Base-by-base conservation (phyloP, 192 early-diverging fungal species). In the Backusella psychrophila region DNA sequence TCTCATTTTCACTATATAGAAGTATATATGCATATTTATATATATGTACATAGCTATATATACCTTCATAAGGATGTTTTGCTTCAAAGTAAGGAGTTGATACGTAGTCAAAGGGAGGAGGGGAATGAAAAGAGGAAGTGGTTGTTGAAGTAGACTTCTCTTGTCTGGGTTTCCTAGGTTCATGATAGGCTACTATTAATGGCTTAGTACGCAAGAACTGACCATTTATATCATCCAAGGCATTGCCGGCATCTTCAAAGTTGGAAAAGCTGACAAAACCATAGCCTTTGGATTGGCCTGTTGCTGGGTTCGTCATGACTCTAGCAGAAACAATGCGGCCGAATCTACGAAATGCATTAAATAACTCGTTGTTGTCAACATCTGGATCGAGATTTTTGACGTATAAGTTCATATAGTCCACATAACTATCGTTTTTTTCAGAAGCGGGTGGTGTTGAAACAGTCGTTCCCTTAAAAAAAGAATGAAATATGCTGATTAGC, bases 341-440 rank as follows among this genome's bases (percentile, higher is more conserved):
- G 74, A 95, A 98, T 72, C 91, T 90, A 42, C 92, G 85, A 83
- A 98, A 98, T 39, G 93, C 93, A 79, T 97, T 94, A 85, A 95
- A 94, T 56, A 98, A 88, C 41, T 96, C 94, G 83, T 94, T 93
- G 86, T 94, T 94, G 86, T 96, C 94, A 76, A 98, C 96, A 63
- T 91, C 86, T 35, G 92, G 85, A 86, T 97, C 95, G 49, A 98
- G 84, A 89, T 98, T 98, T 87, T 98, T 98, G 87, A 98, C 96
- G 84, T 96, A 98, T 75, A 98, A 91, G 84, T 98, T 98, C 77
- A 93, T 78, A 33, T 77, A 77, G 63, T 85, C 84, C 4, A 85
- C 79, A 31, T 73, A 41, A 26, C 79, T 85, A 33, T 66, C 72
- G 79, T 36, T 23, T 63, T 59, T 17, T 72, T 78, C 75, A 49